A percentile compares a stretch with the other conserved stretches of the same genome.
phyloP scores from a whole-genome alignment of 495 filamentous ascomycete species.

The Penicillium desertorum region DNA sequence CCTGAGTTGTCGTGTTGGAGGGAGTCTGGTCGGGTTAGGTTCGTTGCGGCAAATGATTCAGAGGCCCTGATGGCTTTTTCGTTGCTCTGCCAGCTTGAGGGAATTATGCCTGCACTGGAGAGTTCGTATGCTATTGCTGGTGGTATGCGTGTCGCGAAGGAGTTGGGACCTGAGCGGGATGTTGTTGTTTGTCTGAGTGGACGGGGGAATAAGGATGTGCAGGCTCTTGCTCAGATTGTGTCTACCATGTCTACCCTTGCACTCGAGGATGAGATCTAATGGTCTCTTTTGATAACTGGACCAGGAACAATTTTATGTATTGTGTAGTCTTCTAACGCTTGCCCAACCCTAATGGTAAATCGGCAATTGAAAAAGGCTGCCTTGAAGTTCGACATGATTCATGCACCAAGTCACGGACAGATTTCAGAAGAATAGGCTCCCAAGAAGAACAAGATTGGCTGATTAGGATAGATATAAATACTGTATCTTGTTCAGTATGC shows the following conservation, averaged over 20 bases:
- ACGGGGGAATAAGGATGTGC: conserved; percentile 94
- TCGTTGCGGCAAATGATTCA: conserved; percentile 84
- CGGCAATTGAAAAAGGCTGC: no score
- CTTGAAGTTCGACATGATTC: no score
- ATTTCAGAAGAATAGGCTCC: no score
- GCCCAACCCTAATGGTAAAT: no score
- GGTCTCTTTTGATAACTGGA: no score
- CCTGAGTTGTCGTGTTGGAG: conserved; percentile 90
- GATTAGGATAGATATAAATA: no score
- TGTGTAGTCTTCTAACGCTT: no score
- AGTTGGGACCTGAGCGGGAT: conserved; percentile 78
- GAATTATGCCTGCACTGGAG: conserved; percentile 46
- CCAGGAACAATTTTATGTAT: no score
- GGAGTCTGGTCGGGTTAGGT: conserved; percentile 76
- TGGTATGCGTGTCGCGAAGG: conserved; percentile 84
- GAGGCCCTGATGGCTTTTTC: conserved; percentile 83
- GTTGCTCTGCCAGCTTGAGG: conserved; percentile 77
- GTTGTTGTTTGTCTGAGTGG: conserved; percentile 88
- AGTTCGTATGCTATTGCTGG: conserved; percentile 86
- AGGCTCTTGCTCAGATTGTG: conserved; percentile 90
- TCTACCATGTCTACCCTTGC: conserved; percentile 60
- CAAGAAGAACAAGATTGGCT: no score
- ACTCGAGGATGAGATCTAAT: background rate
- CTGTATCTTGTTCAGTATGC: no score
- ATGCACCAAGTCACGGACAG: no score